Percentiles rank a stretch among this genome's conserved stretches.
These are phyloP conservation scores for Apiotrichum brassicae DNA, from an alignment of 1,284 basidiomycete genomes.

Conservation along the genomic window DNA sequence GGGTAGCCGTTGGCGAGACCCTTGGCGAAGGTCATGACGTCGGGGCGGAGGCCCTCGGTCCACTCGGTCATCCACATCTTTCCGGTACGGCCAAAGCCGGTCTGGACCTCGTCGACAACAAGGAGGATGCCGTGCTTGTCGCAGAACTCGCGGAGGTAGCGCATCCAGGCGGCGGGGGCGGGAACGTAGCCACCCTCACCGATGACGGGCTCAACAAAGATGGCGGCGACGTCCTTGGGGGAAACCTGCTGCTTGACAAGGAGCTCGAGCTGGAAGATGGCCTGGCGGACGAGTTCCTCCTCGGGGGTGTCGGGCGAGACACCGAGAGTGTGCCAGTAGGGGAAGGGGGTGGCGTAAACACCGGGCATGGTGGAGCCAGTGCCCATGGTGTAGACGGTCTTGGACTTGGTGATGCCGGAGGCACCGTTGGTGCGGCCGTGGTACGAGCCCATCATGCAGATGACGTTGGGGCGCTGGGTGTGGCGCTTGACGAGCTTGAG, in stretches of 20 bases:
- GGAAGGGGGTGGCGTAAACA: constrained; percentile 74
- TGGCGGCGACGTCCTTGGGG: constrained; percentile 80
- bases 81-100: constrained; percentile 85
- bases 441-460: constrained; percentile 78
- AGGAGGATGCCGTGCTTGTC: constrained; percentile 76
- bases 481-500: constrained; percentile 57
- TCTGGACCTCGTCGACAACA: constrained; percentile 80
- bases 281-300: constrained; percentile 60
- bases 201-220: constrained; percentile 85
- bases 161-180: constrained; percentile 71
- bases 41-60: constrained; percentile 67
- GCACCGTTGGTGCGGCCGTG: constrained; percentile 76
- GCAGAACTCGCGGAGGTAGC: constrained; percentile 73
- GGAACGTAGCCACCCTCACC: constrained; percentile 91
- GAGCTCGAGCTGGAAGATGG: constrained; percentile 76
- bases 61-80: constrained; percentile 69
- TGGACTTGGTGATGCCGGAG: constrained; percentile 80
- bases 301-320: constrained; percentile 58
- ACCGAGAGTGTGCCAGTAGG: constrained; percentile 87
- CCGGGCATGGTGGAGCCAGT: constrained; percentile 50
- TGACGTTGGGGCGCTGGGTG: constrained; percentile 76
- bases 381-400: constrained; percentile 71
- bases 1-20: constrained; percentile 64
- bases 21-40: constrained; percentile 85
- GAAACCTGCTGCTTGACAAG: constrained; percentile 76